A percentile compares a stretch with the other conserved stretches of the same genome.
Conservation (phyloP, 768 basidiomycete species). For the Serendipita sp. region DNA sequence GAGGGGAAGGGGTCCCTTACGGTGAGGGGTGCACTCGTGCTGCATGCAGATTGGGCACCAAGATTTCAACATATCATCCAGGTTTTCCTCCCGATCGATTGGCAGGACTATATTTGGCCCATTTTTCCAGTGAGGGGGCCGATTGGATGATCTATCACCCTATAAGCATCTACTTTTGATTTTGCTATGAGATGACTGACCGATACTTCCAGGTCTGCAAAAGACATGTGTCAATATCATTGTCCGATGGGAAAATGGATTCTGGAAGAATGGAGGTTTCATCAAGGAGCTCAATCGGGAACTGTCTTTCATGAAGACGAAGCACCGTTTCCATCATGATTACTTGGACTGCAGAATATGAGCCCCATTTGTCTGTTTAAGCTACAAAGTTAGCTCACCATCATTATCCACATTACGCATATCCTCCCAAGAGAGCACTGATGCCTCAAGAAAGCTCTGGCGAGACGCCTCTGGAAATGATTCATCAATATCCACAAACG, state of each 20-base stretch:
- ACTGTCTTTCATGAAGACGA: background rate
- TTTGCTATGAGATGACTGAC: background rate
- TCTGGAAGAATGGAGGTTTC: background rate
- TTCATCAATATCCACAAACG: background rate
- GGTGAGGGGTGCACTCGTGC: too few species aligned
- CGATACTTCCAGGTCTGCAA: background rate
- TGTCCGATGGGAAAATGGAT: background rate
- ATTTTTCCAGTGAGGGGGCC: too few species aligned
- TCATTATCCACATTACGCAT: background rate
- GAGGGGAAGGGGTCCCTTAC: too few species aligned
- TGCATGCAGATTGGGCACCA: too few species aligned
- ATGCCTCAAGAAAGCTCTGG: background rate
- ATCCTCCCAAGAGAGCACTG: background rate
- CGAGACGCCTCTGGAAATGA: background rate
- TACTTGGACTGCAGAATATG: background rate
- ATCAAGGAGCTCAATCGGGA: background rate
- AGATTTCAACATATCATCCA: too few species aligned
- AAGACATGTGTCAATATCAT: background rate
- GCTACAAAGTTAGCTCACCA: background rate
- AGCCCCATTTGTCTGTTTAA: background rate
- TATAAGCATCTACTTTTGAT: background rate
- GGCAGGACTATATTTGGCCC: too few species aligned
- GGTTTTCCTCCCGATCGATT: too few species aligned
- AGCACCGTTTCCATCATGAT: background rate
- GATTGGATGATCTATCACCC: too few species aligned